phyloP scores from a whole-genome alignment of 2,329 filamentous ascomycete species.

The Acephala macrosclerotiorum region DNA sequence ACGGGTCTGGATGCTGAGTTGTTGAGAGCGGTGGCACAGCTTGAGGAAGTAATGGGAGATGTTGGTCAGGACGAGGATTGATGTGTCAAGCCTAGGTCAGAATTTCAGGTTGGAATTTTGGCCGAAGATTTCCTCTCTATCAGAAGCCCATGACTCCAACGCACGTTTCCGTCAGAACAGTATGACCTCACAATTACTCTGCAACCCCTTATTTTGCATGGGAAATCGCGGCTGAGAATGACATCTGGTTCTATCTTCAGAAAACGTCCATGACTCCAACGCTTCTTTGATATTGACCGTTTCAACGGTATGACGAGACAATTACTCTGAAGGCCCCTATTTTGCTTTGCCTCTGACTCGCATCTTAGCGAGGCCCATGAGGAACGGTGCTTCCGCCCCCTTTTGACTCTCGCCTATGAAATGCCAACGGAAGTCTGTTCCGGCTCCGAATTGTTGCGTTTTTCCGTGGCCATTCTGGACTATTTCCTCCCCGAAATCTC shows the following conservation, averaged over 20 bases:
- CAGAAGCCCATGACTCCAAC: no score
- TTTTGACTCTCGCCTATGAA: not conserved
- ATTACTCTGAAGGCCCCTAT: not conserved
- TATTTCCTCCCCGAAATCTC: no score
- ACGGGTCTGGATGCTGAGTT: slow-evolving; percentile 50
- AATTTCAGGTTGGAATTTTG: no score
- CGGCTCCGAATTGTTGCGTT: not conserved
- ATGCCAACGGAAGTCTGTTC: not conserved
- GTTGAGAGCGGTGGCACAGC: slow-evolving; percentile 44
- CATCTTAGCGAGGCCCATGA: not conserved
- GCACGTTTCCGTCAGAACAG: no score
- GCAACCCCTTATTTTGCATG: no score
- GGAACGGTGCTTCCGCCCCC: slow-evolving; percentile 4
- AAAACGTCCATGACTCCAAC: no score
- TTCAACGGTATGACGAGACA: not conserved
- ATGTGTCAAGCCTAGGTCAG: not conserved
- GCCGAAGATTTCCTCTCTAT: no score
- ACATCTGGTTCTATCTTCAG: no score
- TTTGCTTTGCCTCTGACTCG: not conserved
- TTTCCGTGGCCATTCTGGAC: not conserved
- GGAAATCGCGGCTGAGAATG: no score
- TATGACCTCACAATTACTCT: no score
- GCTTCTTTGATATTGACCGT: not conserved
- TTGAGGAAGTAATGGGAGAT: slow-evolving; percentile 38
- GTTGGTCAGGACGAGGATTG: slow-evolving; percentile 23